Conservation (phyloP, 2,329 filamentous ascomycete species). For the Cytospora schulzeri region DNA sequence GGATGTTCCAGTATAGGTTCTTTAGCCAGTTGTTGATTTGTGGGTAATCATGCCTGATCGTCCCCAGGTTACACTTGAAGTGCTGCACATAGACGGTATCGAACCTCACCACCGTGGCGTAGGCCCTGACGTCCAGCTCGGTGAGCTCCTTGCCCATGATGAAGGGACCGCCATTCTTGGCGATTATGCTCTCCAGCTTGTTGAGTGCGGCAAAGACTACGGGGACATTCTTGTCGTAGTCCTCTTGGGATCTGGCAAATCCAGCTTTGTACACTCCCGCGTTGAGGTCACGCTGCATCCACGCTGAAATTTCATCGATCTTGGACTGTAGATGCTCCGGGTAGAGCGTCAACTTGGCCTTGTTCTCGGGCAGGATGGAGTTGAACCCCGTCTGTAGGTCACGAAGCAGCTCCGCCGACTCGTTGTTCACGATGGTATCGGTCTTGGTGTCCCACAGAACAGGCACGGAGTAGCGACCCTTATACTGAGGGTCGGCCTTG, state of each 20-base stretch:
- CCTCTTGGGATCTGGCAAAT: constrained; percentile 57
- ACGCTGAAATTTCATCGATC: constrained; percentile 56
- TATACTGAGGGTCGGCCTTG: constrained; percentile 60
- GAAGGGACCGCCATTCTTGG: constrained; percentile 48
- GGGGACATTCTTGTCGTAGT: constrained; percentile 56
- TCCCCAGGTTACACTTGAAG: constrained; percentile 67
- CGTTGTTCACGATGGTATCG: constrained; percentile 61
- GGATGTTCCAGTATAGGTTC: constrained; percentile 58
- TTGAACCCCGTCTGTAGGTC: constrained; percentile 61
- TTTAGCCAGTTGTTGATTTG: constrained; percentile 63
- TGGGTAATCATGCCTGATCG: constrained; percentile 61
- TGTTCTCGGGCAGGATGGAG: constrained; percentile 45
- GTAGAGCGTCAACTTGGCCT: constrained; percentile 52
- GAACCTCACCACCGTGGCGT: constrained; percentile 60
- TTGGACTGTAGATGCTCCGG: constrained; percentile 47
- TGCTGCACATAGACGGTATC: constrained; percentile 66
- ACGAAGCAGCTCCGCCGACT: constrained; percentile 59
- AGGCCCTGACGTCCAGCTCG: constrained; percentile 61
- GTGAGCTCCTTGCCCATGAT: constrained; percentile 58
- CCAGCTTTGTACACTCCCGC: constrained; percentile 64
- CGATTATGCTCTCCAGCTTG: constrained; percentile 52
- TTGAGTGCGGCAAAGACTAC: constrained; percentile 62
- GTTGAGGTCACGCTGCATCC: constrained; percentile 60
- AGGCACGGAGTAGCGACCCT: constrained; percentile 62
- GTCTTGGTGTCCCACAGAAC: constrained; percentile 63